These are phyloP conservation scores for Salvia rosmarinus DNA, from an alignment of 257 asterid genomes.

Conservation along the genomic window DNA sequence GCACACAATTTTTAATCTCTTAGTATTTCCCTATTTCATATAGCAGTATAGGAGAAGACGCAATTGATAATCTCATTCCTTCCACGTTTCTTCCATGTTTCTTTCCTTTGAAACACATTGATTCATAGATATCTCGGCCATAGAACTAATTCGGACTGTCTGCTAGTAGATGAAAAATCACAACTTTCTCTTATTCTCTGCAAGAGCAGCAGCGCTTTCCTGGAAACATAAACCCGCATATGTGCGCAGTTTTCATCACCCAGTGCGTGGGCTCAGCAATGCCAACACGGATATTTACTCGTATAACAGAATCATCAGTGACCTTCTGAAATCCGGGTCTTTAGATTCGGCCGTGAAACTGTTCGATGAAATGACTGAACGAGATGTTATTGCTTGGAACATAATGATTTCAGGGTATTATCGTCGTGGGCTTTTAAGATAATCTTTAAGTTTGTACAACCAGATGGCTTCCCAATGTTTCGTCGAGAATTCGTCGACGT, in stretches of 20 bases:
- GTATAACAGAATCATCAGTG: slow-evolving; percentile 40
- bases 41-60: too few species aligned
- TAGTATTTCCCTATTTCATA: too few species aligned
- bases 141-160: too few species aligned
- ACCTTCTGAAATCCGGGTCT: slow-evolving; percentile 43
- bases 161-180: slow-evolving; percentile 34
- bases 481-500: slow-evolving; percentile 58
- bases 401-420: slow-evolving; percentile 56
- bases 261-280: slow-evolving; percentile 20
- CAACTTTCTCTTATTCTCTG: slow-evolving; percentile 25
- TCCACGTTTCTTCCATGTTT: too few species aligned
- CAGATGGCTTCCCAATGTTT: slow-evolving; percentile 50
- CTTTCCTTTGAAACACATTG: too few species aligned
- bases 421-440: slow-evolving; percentile 40
- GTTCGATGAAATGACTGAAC: slow-evolving; percentile 67
- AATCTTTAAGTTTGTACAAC: slow-evolving; percentile 44
- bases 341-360: slow-evolving; percentile 48
- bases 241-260: neutral
- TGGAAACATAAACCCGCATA: slow-evolving; percentile 20
- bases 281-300: slow-evolving; percentile 29
- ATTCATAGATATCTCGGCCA: too few species aligned
- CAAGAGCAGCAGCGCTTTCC: slow-evolving; percentile 26
- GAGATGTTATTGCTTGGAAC: slow-evolving; percentile 69
- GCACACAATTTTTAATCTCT: too few species aligned
- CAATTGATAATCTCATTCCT: too few species aligned